A percentile compares a stretch with the other conserved stretches of the same genome.
phyloP scores from a whole-genome alignment of 805 yeast species.

The Barnettozyma salicaria region DNA sequence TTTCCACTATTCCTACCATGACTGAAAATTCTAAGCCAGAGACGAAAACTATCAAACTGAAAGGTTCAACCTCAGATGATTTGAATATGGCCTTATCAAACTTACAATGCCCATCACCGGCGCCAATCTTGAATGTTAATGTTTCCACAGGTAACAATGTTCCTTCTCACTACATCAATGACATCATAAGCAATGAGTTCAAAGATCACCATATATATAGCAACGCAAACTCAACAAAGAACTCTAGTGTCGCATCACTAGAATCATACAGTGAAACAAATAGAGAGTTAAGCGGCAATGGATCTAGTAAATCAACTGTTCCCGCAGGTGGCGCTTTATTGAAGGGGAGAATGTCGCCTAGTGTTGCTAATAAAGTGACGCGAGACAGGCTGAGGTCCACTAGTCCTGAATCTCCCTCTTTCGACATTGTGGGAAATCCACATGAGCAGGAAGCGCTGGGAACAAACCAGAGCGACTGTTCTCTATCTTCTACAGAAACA shows the following conservation, averaged over 20 bases:
- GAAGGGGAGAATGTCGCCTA: too few relatives aligned
- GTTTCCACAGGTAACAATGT: slow-evolving; percentile 21
- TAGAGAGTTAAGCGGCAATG: background rate
- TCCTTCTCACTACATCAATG: slow-evolving; percentile 23
- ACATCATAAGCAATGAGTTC: slow-evolving; percentile 19
- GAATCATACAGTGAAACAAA: too few relatives aligned
- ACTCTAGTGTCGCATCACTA: background rate
- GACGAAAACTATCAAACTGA: slow-evolving; percentile 3
- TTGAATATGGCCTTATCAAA: slow-evolving; percentile 53
- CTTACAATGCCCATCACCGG: slow-evolving; percentile 66
- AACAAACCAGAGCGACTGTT: slow-evolving; percentile 18
- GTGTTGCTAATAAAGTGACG: slow-evolving; percentile 33
- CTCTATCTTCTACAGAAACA: slow-evolving; percentile 19
- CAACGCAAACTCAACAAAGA: background rate
- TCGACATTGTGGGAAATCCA: background rate
- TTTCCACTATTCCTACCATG: too few relatives aligned
- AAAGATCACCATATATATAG: slow-evolving; percentile 5
- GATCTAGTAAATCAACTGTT: slow-evolving; percentile 27
- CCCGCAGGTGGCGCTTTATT: slow-evolving; percentile 44
- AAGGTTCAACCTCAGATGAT: slow-evolving; percentile 33
- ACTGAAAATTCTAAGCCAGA: slow-evolving; percentile 2
- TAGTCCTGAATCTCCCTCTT: slow-evolving; percentile 15
- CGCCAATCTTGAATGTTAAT: slow-evolving; percentile 48
- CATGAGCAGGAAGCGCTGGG: background rate
- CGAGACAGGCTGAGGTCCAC: slow-evolving; percentile 17